Evolutionary conservation across 768 basidiomycete species (phyloP).

Genomic region (Leccinum imitatum): DNA sequence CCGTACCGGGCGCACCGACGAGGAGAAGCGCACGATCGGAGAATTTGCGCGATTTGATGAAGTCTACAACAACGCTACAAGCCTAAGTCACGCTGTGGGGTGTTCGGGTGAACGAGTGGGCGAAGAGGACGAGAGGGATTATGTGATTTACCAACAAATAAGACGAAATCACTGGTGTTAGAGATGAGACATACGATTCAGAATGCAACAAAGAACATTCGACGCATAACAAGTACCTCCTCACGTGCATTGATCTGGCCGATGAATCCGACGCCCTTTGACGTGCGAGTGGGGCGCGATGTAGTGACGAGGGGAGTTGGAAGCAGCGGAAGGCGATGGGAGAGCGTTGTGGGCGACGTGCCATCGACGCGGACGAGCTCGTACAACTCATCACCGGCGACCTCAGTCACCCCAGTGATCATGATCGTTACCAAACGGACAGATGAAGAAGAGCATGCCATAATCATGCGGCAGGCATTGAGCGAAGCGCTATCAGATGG

Average conservation of each 20-base stretch:
- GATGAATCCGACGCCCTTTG: constrained; percentile 87
- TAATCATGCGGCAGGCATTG: constrained; percentile 64
- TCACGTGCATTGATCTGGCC: constrained; percentile 84
- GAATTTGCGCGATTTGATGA: constrained; percentile 89
- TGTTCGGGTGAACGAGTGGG: neutral
- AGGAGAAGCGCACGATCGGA: constrained; percentile 90
- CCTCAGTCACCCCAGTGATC: neutral
- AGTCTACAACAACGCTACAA: constrained; percentile 86
- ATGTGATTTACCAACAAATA: neutral
- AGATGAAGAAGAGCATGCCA: constrained; percentile 30
- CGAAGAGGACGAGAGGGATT: neutral
- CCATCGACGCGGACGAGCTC: constrained; percentile 42
- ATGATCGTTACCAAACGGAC: constrained; percentile 3
- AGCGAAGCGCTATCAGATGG: constrained; percentile 57
- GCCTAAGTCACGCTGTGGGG: constrained; percentile 48
- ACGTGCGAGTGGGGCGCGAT: constrained; percentile 96
- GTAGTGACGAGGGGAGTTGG: constrained; percentile 63
- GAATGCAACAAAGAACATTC: neutral
- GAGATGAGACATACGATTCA: neutral
- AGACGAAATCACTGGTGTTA: too few relatives aligned
- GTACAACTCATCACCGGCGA: constrained; percentile 13
- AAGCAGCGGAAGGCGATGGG: constrained; percentile 37
- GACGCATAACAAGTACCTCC: constrained; percentile 53
- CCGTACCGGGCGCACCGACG: constrained; percentile 97
- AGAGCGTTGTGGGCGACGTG: constrained; percentile 68